Base-by-base conservation (phyloP, 2,329 filamentous ascomycete species). In the Fusarium floridanum region DNA sequence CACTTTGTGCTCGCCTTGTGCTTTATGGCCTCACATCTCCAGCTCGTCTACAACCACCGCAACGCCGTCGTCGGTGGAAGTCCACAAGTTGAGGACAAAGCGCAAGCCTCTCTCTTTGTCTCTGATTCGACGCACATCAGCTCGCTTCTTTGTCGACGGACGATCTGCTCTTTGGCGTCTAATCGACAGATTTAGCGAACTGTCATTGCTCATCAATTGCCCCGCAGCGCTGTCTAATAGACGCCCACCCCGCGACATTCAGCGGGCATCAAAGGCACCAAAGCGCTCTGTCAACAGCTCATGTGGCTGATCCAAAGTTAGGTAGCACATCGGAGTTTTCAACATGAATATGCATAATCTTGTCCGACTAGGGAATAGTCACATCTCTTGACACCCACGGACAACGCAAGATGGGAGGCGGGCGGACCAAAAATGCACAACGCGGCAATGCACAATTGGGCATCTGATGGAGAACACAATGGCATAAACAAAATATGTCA, bases 401-500 rank as follows among this genome's bases (percentile, higher is more conserved):
- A 60, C 41, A 39, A 41, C 56, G 27, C 39, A 45, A 55, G 41
- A 66, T 64, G 43, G 60, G 50, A 39, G 53, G 64, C 41, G 27
- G 53, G 61, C 41, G 27, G 45, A 20, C 36, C 45, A 50, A 63
- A 45, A 41, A 45, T 64, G 50, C 20, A 60, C 36, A 65, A 66
- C 37, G 45, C 53, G 66, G 61, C 61, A 71, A 60, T 65, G 62
- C 67, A 63, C 53, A 65, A 69, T 62, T 68, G 64, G 57, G 29
- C 56, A 72, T 61, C 62, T 67, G 70, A 72, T 70, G 59, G 62
- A 67, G 53, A 41, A 74, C 67, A 68, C 61, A 72, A 65, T 70
- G 69, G 74, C 74, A 77, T 77, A 77, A 77, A 75, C 75, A 77
- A 76, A 74, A 74, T 66, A 71, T 66, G 61, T 56, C 61, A 65